Evolutionary conservation across 192 early-diverging fungal genomes (phyloP).

Genomic region (Backusella tarrabulga): DNA sequence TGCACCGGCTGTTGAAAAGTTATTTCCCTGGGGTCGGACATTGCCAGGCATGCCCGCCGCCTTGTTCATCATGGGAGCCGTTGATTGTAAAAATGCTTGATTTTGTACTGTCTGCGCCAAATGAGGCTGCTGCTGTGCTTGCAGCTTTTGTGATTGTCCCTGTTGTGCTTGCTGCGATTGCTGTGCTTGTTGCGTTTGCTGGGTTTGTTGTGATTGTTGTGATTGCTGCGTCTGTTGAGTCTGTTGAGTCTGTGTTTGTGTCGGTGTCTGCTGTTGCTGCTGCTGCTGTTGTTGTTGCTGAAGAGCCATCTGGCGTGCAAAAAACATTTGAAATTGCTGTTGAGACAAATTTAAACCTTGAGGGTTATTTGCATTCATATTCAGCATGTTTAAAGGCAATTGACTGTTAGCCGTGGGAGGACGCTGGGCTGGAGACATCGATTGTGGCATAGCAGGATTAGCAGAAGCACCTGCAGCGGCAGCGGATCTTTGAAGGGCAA

Average conservation of each 20-base stretch:
- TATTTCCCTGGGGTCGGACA: not conserved
- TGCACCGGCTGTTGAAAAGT: not conserved
- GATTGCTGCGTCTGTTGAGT: constrained; percentile 7
- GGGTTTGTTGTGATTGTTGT: constrained; percentile 19
- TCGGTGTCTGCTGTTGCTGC: constrained; percentile 16
- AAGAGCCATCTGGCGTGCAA: constrained; percentile 31
- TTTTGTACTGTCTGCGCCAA: not conserved
- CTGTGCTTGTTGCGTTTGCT: constrained; percentile 1
- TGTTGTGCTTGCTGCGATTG: constrained; percentile 25
- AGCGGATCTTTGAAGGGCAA: constrained; percentile 14
- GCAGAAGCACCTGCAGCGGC: not conserved
- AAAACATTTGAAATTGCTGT: constrained; percentile 25
- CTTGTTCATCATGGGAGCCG: not conserved
- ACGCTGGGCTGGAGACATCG: not conserved
- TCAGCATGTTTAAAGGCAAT: constrained; percentile 10
- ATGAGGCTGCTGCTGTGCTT: constrained; percentile 4
- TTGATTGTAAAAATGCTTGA: not conserved
- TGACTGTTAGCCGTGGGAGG: not conserved
- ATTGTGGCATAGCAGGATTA: not conserved
- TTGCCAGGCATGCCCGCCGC: not conserved
- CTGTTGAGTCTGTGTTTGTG: constrained; percentile 3
- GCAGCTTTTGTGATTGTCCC: constrained; percentile 3
- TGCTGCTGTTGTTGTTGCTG: constrained; percentile 17
- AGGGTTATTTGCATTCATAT: constrained; percentile 7
- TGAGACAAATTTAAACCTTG: constrained; percentile 6